Evolutionary conservation across 345 rosid genomes (phyloP).

Genomic region (Trapa bicornis): DNA sequence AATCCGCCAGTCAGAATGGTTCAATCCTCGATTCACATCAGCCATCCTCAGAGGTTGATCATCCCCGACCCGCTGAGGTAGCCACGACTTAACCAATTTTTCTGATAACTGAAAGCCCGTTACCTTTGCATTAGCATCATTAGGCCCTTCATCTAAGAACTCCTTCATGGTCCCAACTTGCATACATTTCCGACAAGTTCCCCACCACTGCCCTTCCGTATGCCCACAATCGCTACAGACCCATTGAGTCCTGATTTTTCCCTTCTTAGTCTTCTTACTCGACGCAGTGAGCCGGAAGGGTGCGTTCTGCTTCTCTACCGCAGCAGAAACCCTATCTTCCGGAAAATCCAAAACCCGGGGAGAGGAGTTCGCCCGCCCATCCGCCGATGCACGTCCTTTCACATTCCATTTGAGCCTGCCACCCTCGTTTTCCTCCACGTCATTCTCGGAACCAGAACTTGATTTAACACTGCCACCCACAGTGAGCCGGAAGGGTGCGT

Average conservation of each 20-base stretch:
- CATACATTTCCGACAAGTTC: conserved; percentile 46
- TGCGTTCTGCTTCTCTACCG: conserved; percentile 1
- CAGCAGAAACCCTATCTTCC: conserved; percentile 5
- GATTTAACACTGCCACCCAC: background rate
- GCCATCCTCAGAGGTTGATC: conserved; percentile 40
- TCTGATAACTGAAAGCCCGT: conserved; percentile 30
- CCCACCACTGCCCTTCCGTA: conserved; percentile 90
- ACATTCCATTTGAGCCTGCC: background rate
- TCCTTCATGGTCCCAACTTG: conserved; percentile 47
- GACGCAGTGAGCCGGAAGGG: background rate
- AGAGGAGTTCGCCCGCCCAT: background rate
- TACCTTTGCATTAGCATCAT: conserved; percentile 16
- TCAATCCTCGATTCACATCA: conserved; percentile 50
- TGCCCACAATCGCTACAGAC: conserved; percentile 74
- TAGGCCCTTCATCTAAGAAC: conserved; percentile 24
- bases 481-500: background rate
- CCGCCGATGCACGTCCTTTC: background rate
- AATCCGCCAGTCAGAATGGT: conserved; percentile 51
- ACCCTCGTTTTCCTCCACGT: background rate
- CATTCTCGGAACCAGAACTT: no score
- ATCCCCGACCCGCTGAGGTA: conserved; percentile 35
- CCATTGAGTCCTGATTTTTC: conserved; percentile 31
- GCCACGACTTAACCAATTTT: conserved; percentile 43
- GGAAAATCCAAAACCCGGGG: no score
- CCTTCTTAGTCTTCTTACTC: conserved; percentile 28